phyloP scores from a whole-genome alignment of 1,139 yeast genomes.

The Hansenula lynferdii region DNA sequence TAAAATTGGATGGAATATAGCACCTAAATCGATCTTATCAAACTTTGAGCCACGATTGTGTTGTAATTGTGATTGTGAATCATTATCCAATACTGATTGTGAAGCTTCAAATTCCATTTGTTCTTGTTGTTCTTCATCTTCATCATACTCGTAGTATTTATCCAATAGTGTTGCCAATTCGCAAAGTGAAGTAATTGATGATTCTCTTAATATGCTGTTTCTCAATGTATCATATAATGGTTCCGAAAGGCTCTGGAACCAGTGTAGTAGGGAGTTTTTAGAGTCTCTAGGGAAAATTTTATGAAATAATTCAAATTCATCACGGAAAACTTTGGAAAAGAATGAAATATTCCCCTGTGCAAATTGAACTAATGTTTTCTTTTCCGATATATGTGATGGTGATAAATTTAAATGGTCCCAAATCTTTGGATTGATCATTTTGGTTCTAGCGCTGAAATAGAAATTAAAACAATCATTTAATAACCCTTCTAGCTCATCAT shows the following conservation, averaged over 20 bases:
- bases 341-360: conserved; percentile 57
- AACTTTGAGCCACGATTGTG: too few relatives aligned
- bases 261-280: conserved; percentile 30
- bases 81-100: too few relatives aligned
- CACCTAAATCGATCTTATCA: conserved; percentile 42
- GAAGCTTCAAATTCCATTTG: conserved; percentile 5
- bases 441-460: conserved; percentile 55
- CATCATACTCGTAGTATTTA: conserved; percentile 63
- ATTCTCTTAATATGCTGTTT: conserved; percentile 61
- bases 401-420: conserved; percentile 27
- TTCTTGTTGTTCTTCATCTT: conserved; percentile 27
- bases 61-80: too few relatives aligned
- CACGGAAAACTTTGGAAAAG: conserved; percentile 52
- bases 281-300: conserved; percentile 40
- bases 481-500: conserved; percentile 62
- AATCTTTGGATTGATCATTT: conserved; percentile 41
- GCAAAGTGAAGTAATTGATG: conserved; percentile 61
- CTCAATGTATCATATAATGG: conserved; percentile 73
- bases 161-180: conserved; percentile 70
- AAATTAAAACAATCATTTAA: conserved; percentile 58
- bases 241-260: conserved; percentile 62
- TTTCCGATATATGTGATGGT: conserved; percentile 3
- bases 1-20: conserved; percentile 63
- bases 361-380: conserved; percentile 40
- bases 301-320: conserved; percentile 56